Evolutionary conservation across 805 yeast genomes (phyloP).

Genomic region (Lipomyces mesembrius): DNA sequence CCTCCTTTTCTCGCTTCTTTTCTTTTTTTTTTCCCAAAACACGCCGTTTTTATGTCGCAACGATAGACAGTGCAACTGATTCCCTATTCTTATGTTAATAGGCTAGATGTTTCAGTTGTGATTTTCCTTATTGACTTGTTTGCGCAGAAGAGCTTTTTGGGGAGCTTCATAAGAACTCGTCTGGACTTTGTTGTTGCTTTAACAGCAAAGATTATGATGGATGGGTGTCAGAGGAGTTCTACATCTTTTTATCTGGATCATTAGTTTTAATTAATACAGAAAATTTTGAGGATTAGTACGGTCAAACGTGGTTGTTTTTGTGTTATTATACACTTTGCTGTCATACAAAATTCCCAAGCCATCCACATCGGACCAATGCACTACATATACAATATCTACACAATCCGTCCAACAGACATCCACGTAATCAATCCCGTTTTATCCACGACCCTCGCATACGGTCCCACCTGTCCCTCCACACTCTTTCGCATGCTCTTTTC

Average conservation of each 20-base stretch:
- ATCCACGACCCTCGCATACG: not conserved
- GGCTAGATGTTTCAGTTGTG: slow-evolving; percentile 14
- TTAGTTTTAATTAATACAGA: slow-evolving; percentile 2
- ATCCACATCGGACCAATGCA: not conserved
- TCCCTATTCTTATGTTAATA: not conserved
- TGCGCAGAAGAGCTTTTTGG: slow-evolving; percentile 18
- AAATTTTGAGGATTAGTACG: not conserved
- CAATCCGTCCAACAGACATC: not conserved
- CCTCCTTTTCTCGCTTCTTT: not conserved
- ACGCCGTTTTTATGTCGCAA: slow-evolving; percentile 27
- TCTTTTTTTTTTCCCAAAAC: slow-evolving; percentile 16
- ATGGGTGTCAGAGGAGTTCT: slow-evolving; percentile 40
- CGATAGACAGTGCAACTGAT: slow-evolving; percentile 33
- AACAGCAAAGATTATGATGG: slow-evolving; percentile 25
- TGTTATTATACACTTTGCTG: no score
- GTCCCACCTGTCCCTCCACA: slow-evolving; percentile 8
- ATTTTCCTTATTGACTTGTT: slow-evolving; percentile 11
- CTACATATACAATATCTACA: not conserved
- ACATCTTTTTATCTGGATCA: slow-evolving; percentile 19
- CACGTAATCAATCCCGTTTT: slow-evolving; percentile 5
- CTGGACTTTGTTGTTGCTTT: slow-evolving; percentile 27
- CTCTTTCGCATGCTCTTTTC: slow-evolving; percentile 9
- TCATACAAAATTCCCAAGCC: no score
- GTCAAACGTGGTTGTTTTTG: not conserved
- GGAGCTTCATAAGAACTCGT: slow-evolving; percentile 37